These are phyloP conservation scores for Candida adriatica DNA, from an alignment of 805 yeast species.

Conservation along the genomic window DNA sequence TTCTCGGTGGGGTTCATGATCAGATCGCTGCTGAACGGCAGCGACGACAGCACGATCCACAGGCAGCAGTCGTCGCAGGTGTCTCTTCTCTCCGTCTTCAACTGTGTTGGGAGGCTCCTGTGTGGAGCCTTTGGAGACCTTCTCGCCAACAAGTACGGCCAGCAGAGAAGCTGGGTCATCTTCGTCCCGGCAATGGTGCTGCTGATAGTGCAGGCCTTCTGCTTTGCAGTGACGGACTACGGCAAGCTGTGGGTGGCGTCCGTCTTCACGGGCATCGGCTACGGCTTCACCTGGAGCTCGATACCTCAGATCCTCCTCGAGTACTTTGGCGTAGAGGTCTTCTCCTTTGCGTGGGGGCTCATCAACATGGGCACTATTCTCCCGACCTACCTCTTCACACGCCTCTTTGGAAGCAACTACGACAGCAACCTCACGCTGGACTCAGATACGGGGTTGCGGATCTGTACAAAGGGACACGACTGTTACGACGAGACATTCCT, in stretches of 20 bases:
- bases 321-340: conserved; percentile 58
- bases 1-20: conserved; percentile 70
- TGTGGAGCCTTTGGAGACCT: conserved; percentile 63
- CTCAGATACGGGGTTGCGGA: conserved; percentile 4
- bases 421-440: conserved; percentile 36
- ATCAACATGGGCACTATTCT: conserved; percentile 60
- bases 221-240: conserved; percentile 29
- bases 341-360: conserved; percentile 70
- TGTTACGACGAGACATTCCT: conserved; percentile 37
- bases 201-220: conserved; percentile 44
- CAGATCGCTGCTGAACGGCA: conserved; percentile 32
- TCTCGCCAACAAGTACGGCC: conserved; percentile 37
- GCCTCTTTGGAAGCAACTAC: conserved; percentile 55
- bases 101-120: conserved; percentile 57
- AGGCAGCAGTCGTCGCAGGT: conserved; percentile 70
- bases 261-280: conserved; percentile 56
- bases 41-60: conserved; percentile 23
- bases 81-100: conserved; percentile 58
- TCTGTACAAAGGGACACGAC: conserved; percentile 21
- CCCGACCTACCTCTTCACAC: conserved; percentile 53
- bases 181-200: conserved; percentile 44
- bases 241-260: conserved; percentile 42
- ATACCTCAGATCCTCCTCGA: conserved; percentile 76
- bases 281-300: conserved; percentile 67
- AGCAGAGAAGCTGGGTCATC: conserved; percentile 48